Evolutionary conservation across 108 stramenopile genomes (phyloP).

Genomic region (Hondaea fermentalgiana): DNA sequence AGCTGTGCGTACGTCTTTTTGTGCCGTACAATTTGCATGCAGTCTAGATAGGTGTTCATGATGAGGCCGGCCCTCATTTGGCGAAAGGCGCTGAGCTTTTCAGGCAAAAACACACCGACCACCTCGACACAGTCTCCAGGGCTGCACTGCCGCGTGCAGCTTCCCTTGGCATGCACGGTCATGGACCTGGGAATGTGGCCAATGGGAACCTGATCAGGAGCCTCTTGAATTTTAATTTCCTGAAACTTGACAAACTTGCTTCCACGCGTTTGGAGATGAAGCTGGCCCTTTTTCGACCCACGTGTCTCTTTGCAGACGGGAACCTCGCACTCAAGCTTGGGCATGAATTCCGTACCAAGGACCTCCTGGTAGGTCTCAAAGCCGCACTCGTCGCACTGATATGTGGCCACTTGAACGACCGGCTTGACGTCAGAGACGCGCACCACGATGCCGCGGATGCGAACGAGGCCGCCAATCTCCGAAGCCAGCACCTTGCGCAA

Average conservation of each 20-base stretch:
- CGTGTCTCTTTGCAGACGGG: constrained; percentile 40
- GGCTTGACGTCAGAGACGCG: constrained; percentile 91
- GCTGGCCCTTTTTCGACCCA: not conserved
- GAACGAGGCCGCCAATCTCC: constrained; percentile 78
- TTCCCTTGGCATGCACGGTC: constrained; percentile 78
- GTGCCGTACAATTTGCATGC: not conserved
- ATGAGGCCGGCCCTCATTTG: constrained; percentile 86
- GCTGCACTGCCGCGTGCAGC: constrained; percentile 67
- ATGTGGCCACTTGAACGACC: constrained; percentile 80
- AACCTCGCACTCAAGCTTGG: constrained; percentile 61
- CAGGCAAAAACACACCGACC: constrained; percentile 81
- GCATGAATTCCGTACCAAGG: constrained; percentile 64
- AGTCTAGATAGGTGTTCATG: constrained; percentile 78
- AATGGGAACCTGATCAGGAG: constrained; percentile 91
- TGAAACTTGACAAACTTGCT: constrained; percentile 92
- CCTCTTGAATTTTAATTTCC: constrained; percentile 89
- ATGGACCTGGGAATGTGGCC: constrained; percentile 88
- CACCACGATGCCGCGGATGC: constrained; percentile 80
- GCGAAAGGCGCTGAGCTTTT: constrained; percentile 63
- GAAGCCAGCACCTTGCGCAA: constrained; percentile 28
- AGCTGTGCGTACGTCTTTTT: constrained; percentile 27
- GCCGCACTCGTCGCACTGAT: constrained; percentile 93
- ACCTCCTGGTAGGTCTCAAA: constrained; percentile 87
- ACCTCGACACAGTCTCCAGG: constrained; percentile 95
- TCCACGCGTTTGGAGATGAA: constrained; percentile 82